Percentiles rank a stretch among this genome's conserved stretches.
Evolutionary conservation across 2,329 filamentous ascomycete species (phyloP).

Genomic region (Drechslerella dactyloides): DNA sequence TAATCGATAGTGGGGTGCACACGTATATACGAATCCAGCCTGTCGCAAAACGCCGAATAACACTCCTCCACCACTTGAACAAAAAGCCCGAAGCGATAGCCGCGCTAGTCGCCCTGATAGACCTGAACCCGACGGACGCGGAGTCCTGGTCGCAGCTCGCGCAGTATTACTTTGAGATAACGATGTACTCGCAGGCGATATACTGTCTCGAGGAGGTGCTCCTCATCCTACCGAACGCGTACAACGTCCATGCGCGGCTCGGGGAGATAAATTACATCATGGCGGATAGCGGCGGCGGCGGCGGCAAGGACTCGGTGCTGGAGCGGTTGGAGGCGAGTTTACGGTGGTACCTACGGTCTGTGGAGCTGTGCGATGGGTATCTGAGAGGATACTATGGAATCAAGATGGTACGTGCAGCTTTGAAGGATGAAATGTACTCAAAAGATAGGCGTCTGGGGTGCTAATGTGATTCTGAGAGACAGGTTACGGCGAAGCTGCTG

Average conservation of each 20-base stretch:
- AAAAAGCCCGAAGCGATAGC: conserved; percentile 74
- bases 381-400: conserved; percentile 90
- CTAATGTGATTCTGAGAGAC: conserved; percentile 53
- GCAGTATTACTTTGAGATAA: conserved; percentile 82
- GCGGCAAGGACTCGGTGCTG: conserved; percentile 19
- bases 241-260: conserved; percentile 78
- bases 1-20: neutral
- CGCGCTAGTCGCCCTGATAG: conserved; percentile 75
- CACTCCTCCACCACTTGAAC: conserved; percentile 76
- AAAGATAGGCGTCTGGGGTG: neutral
- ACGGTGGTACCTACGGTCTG: conserved; percentile 84
- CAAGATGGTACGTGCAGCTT: conserved; percentile 67
- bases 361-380: conserved; percentile 93
- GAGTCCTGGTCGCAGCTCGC: conserved; percentile 93
- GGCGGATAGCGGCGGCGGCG: conserved; percentile 55
- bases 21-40: conserved; percentile 63
- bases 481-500: conserved; percentile 54
- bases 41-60: conserved; percentile 81
- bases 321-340: conserved; percentile 70
- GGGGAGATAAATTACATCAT: conserved; percentile 83
- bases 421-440: conserved; percentile 55
- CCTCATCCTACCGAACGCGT: conserved; percentile 84
- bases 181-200: conserved; percentile 79
- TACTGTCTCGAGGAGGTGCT: conserved; percentile 91
- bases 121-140: conserved; percentile 84